These are phyloP conservation scores for Moniliella sp. DNA, from an alignment of 1,284 basidiomycete genomes.

Conservation along the genomic window DNA sequence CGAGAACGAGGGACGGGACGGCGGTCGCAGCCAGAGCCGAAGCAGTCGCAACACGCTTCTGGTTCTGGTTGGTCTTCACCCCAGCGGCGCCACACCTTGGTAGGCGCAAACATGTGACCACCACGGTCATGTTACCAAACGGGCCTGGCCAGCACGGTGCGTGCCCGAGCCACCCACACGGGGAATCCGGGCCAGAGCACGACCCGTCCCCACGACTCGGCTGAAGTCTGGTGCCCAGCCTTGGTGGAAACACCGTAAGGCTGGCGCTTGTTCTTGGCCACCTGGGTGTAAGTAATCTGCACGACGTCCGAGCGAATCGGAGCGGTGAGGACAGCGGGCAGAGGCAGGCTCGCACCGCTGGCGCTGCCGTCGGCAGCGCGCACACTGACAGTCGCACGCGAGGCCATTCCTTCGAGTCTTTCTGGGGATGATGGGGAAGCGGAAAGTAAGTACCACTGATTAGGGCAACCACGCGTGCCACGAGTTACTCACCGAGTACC, in stretches of 20 bases:
- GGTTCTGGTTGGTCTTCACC: conserved; percentile 98
- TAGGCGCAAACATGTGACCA: conserved; percentile 99
- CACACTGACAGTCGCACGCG: conserved; percentile 25
- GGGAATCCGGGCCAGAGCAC: conserved; percentile 98
- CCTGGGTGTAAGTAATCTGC: conserved; percentile 91
- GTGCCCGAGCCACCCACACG: conserved; percentile 98
- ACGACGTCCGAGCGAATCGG: conserved; percentile 98
- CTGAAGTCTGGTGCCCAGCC: conserved; percentile 95
- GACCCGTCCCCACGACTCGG: conserved; percentile 99
- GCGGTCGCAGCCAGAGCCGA: conserved; percentile 94
- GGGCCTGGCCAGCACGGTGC: conserved; percentile 92
- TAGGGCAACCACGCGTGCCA: too few relatives aligned
- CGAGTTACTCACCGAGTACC: too few relatives aligned
- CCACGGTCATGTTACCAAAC: conserved; percentile 54
- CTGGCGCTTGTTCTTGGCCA: conserved; percentile 96
- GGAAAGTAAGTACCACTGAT: too few relatives aligned
- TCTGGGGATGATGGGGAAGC: too few relatives aligned
- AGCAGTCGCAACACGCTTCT: conserved; percentile 89
- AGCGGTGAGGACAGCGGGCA: conserved; percentile 88
- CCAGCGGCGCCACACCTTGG: conserved; percentile 99
- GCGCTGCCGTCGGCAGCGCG: conserved; percentile 40
- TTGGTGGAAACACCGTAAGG: conserved; percentile 89
- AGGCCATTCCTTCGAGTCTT: too few relatives aligned
- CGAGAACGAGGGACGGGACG: conserved; percentile 89
- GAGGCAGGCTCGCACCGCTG: conserved; percentile 68